These are phyloP conservation scores for Podospora fimiseda DNA, from an alignment of 495 filamentous ascomycete species.

Conservation along the genomic window DNA sequence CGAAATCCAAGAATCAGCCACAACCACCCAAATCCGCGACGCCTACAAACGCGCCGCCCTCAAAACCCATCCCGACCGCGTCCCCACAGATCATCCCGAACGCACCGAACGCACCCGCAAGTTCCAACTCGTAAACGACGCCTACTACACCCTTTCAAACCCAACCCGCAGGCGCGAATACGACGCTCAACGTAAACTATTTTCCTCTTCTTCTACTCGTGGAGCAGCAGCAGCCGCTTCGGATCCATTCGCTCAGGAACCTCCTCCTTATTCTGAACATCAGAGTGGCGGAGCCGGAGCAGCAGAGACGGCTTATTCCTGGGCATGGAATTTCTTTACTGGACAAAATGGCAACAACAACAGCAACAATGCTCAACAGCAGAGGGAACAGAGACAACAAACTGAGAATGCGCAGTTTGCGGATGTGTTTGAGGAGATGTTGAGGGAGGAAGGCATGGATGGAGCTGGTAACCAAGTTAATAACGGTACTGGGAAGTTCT, in stretches of 20 bases:
- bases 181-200: slow-evolving; percentile 59
- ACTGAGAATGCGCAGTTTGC: slow-evolving; percentile 76
- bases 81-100: slow-evolving; percentile 78
- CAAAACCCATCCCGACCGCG: slow-evolving; percentile 90
- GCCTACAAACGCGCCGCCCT: slow-evolving; percentile 94
- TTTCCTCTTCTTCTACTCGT: slow-evolving; percentile 17
- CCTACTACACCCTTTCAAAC: slow-evolving; percentile 93
- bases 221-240: slow-evolving; percentile 23
- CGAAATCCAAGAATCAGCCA: slow-evolving; percentile 65
- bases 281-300: slow-evolving; percentile 34
- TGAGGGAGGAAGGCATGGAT: slow-evolving; percentile 81
- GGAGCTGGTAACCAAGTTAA: slow-evolving; percentile 47
- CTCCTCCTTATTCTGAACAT: slow-evolving; percentile 26
- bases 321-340: slow-evolving; percentile 49
- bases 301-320: slow-evolving; percentile 31
- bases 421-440: slow-evolving; percentile 94
- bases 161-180: slow-evolving; percentile 75
- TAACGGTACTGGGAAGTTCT: slow-evolving; percentile 60
- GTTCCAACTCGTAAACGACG: slow-evolving; percentile 96
- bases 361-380: slow-evolving; percentile 5
- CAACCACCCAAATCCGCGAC: slow-evolving; percentile 78
- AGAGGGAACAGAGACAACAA: slow-evolving; percentile 21
- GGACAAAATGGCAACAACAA: slow-evolving; percentile 12
- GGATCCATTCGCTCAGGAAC: slow-evolving; percentile 47
- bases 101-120: slow-evolving; percentile 73